These are phyloP conservation scores for Citrus reticulata DNA, from an alignment of 345 rosid genomes.

Conservation along the genomic window DNA sequence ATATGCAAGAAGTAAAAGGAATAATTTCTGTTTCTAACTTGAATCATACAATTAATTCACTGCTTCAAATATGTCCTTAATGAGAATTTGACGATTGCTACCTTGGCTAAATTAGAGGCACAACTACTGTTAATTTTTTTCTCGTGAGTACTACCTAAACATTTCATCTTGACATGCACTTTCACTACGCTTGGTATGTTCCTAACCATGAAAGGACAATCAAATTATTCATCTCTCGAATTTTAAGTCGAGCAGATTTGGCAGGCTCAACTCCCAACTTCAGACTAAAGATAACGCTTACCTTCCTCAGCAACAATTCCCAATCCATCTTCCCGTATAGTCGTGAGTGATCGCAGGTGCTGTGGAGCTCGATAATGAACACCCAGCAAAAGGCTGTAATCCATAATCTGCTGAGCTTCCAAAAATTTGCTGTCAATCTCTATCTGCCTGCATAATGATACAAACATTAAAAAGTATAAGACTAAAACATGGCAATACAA, in stretches of 20 bases:
- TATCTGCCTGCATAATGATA: conserved; percentile 59
- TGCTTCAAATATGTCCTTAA: background rate
- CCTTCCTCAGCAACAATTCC: conserved; percentile 93
- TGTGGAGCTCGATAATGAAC: conserved; percentile 99
- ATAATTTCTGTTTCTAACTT: background rate
- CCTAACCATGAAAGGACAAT: background rate
- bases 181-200: background rate
- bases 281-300: conserved; percentile 14
- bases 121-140: background rate
- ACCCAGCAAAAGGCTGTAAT: conserved; percentile 96
- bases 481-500: background rate
- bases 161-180: background rate
- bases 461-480: background rate
- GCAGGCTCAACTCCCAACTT: background rate
- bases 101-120: background rate
- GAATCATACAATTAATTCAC: background rate
- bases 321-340: conserved; percentile 54
- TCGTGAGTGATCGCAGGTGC: conserved; percentile 51
- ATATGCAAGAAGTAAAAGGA: background rate
- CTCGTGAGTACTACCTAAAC: background rate
- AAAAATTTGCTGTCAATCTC: conserved; percentile 80
- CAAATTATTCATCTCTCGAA: background rate
- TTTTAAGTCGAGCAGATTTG: background rate
- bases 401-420: conserved; percentile 88
- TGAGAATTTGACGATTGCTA: background rate